phyloP scores from a whole-genome alignment of 345 rosid genomes.

The Triadica sebifera region DNA sequence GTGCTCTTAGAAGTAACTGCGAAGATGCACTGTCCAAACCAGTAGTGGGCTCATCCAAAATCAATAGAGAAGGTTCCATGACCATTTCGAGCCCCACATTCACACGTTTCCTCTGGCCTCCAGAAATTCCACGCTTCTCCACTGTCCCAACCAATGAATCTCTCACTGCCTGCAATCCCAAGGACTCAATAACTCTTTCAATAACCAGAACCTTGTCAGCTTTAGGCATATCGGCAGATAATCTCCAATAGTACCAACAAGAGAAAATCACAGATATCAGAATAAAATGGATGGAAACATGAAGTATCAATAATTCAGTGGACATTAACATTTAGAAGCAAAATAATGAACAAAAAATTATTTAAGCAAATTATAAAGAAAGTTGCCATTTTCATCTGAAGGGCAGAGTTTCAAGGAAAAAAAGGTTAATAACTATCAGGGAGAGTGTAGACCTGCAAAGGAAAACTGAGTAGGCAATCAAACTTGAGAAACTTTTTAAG shows the following conservation, averaged over 20 bases:
- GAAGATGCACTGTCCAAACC: slow-evolving; percentile 93
- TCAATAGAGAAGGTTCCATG: slow-evolving; percentile 90
- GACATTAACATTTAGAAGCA: background rate
- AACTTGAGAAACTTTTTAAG: too few species aligned
- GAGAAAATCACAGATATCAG: slow-evolving; percentile 11
- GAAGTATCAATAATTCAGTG: background rate
- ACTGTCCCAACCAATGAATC: slow-evolving; percentile 91
- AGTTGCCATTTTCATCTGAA: too few species aligned
- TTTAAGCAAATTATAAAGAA: too few species aligned
- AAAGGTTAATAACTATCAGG: too few species aligned
- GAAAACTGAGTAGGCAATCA: too few species aligned
- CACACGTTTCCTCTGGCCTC: slow-evolving; percentile 93
- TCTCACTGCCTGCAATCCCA: slow-evolving; percentile 77
- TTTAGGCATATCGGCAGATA: slow-evolving; percentile 73
- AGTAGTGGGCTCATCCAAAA: slow-evolving; percentile 89
- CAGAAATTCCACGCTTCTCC: slow-evolving; percentile 85
- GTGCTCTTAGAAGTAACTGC: slow-evolving; percentile 70
- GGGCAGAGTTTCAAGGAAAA: too few species aligned
- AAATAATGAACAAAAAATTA: too few species aligned
- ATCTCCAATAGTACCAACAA: slow-evolving; percentile 36
- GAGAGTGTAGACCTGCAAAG: too few species aligned
- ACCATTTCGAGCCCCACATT: slow-evolving; percentile 94
- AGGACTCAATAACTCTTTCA: slow-evolving; percentile 86
- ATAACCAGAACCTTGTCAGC: slow-evolving; percentile 81
- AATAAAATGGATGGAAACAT: slow-evolving; percentile 14